These are phyloP conservation scores for Inonotus hispidus DNA, from an alignment of 1,284 basidiomycete genomes.

Conservation along the genomic window DNA sequence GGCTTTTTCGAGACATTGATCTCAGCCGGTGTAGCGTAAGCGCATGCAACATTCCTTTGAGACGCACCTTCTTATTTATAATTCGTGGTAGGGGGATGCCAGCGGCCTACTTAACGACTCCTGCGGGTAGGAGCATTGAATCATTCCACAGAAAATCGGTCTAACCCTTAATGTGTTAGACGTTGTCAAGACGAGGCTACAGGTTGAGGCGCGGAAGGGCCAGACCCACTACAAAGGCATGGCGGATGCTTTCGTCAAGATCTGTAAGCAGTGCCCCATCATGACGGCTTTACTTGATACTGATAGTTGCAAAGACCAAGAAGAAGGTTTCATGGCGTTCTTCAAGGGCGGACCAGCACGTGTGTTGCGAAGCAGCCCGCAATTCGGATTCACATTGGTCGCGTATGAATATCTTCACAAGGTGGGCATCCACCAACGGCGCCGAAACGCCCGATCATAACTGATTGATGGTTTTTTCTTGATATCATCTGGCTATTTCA, in stretches of 20 bases:
- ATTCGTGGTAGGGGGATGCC: slow-evolving; percentile 77
- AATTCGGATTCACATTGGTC: slow-evolving; percentile 92
- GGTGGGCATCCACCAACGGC: slow-evolving; percentile 32
- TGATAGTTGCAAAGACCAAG: slow-evolving; percentile 48
- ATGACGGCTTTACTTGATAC: neutral
- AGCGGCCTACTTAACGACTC: slow-evolving; percentile 82
- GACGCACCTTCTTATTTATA: slow-evolving; percentile 16
- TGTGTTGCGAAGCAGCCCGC: slow-evolving; percentile 80
- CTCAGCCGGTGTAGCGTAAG: slow-evolving; percentile 75
- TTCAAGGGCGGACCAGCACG: slow-evolving; percentile 97
- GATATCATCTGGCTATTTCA: neutral
- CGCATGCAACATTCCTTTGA: slow-evolving; percentile 29
- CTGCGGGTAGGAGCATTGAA: slow-evolving; percentile 52
- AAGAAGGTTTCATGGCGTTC: slow-evolving; percentile 85
- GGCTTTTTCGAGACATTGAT: slow-evolving; percentile 87
- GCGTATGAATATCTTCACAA: slow-evolving; percentile 81
- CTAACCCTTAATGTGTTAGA: slow-evolving; percentile 46
- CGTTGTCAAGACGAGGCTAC: slow-evolving; percentile 98
- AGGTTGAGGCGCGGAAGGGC: slow-evolving; percentile 92
- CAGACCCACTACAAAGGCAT: slow-evolving; percentile 93
- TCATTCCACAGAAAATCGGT: slow-evolving; percentile 11
- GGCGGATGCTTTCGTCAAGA: slow-evolving; percentile 85
- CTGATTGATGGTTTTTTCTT: slow-evolving; percentile 15
- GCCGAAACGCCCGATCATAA: neutral
- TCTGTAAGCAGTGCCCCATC: slow-evolving; percentile 49